These are phyloP conservation scores for Starmera quercuum DNA, from an alignment of 805 yeast genomes.

Conservation along the genomic window DNA sequence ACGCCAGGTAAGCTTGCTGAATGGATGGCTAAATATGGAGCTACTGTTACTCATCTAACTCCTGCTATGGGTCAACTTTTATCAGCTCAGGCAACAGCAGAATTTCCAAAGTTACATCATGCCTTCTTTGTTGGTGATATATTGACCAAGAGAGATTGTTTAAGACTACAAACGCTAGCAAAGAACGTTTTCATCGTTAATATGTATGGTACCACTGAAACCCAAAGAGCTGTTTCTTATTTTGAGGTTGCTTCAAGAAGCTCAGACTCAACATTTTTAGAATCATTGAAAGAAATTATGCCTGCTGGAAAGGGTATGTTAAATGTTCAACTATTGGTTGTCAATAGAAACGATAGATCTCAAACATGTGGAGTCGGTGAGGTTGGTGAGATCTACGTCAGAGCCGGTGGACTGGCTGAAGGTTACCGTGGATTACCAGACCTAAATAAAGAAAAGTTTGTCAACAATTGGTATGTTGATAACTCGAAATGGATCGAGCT, in stretches of 20 bases:
- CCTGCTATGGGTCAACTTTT: slow-evolving; percentile 99
- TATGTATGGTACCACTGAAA: slow-evolving; percentile 99
- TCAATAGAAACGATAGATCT: slow-evolving; percentile 79
- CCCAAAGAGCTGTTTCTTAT: slow-evolving; percentile 96
- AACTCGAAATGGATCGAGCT: slow-evolving; percentile 52
- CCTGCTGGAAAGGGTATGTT: slow-evolving; percentile 99
- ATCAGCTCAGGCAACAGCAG: slow-evolving; percentile 89
- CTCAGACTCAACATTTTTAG: slow-evolving; percentile 64
- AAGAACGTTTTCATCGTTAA: slow-evolving; percentile 85
- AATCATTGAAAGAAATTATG: slow-evolving; percentile 86
- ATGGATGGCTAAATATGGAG: slow-evolving; percentile 90
- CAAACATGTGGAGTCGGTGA: slow-evolving; percentile 98
- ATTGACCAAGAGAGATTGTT: slow-evolving; percentile 93
- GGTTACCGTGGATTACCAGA: slow-evolving; percentile 93
- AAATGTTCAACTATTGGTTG: slow-evolving; percentile 90
- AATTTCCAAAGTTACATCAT: slow-evolving; percentile 80
- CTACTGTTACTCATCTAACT: slow-evolving; percentile 94
- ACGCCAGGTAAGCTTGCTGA: slow-evolving; percentile 97
- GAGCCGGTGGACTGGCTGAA: slow-evolving; percentile 97
- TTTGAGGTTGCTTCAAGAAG: slow-evolving; percentile 76
- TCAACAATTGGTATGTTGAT: slow-evolving; percentile 84
- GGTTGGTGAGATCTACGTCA: slow-evolving; percentile 95
- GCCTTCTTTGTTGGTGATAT: slow-evolving; percentile 99
- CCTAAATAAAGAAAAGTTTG: slow-evolving; percentile 77
- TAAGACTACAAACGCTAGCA: slow-evolving; percentile 86